Base-by-base conservation (phyloP, 2,329 filamentous ascomycete species). In the Calonectria pteridis region DNA sequence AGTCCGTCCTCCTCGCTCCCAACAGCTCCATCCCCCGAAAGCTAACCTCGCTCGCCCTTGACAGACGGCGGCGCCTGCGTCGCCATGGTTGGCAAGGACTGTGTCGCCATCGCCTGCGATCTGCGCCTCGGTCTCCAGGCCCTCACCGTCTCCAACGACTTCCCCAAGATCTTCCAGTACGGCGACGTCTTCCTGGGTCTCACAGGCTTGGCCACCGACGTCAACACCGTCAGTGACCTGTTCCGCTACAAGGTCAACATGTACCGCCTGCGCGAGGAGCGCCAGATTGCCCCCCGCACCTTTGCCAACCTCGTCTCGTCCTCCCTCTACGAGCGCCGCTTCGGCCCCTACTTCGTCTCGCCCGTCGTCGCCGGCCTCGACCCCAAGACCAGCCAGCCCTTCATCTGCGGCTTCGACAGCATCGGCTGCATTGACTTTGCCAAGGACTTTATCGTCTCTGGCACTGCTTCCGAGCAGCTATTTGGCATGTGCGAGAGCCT, bases 161-260 rank as follows among this genome's bases (percentile, higher is more conserved):
- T 98, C 90, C 97, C 97, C 89, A 99, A 99, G 90, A 95, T 99
- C 90, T 98, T 98, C 92, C 93, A 94, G 86, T 98, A 98, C 90
- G 95, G 95, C 83, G 95, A 96, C 74, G 95, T 97, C 81, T 98
- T 97, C 87, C 94, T 99, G 43, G 97, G 97, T 71, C 93, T 99
- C 75, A 98, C 97, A 6, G 97, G 97, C 70, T 94, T 99, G 66
- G 97, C 97, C 75, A 99, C 97, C 81, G 97, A 99, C 85, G 95
- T 99, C 77, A 92, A 91, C 77, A 98, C 96, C 80, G 96, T 99
- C 80, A 94, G 93, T 81, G 96, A 99, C 87, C 93, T 98, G 79
- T 98, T 99, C 91, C 95, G 97, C 84, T 98, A 98, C 93, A 99
- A 99, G 91, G 95, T 98, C 86, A 99, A 99, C 91, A 97, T 99